Percentiles rank a stretch among this genome's conserved stretches.
Evolutionary conservation across 805 yeast species (phyloP).

Genomic region (Starmerella kuoi): DNA sequence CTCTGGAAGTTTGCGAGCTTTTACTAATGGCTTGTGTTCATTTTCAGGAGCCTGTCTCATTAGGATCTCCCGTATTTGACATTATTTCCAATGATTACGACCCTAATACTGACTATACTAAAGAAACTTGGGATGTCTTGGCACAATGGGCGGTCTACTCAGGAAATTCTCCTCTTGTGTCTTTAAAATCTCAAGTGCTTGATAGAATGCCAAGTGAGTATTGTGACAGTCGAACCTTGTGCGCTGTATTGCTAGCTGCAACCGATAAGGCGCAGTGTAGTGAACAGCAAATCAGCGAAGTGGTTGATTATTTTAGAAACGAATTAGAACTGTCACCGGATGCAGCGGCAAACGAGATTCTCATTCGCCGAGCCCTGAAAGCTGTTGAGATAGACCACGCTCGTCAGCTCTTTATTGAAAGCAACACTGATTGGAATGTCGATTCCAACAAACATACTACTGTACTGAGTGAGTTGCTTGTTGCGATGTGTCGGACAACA

Average conservation of each 20-base stretch:
- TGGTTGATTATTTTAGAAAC: conserved; percentile 27
- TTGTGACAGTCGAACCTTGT: conserved; percentile 23
- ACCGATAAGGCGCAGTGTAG: conserved; percentile 23
- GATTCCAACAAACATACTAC: conserved; percentile 23
- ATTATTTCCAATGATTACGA: conserved; percentile 3
- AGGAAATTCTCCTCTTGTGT: conserved; percentile 3
- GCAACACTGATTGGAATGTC: conserved; percentile 38
- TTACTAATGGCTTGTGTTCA: conserved; percentile 23
- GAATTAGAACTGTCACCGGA: conserved; percentile 29
- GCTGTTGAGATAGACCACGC: conserved; percentile 27
- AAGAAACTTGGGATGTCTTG: conserved; percentile 30
- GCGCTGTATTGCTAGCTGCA: conserved; percentile 23
- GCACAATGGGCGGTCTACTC: conserved; percentile 29
- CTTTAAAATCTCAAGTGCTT: conserved; percentile 10
- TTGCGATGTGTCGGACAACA: conserved; percentile 24
- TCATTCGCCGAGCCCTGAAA: conserved; percentile 30
- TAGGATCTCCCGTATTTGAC: conserved; percentile 11
- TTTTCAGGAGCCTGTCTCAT: conserved; percentile 20
- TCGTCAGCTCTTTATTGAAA: conserved; percentile 29
- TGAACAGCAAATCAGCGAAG: conserved; percentile 18
- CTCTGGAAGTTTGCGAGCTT: conserved; percentile 24
- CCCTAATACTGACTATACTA: conserved; percentile 19
- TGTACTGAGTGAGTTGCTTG: conserved; percentile 26
- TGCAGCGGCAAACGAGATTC: conserved; percentile 30
- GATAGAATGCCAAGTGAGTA: conserved; percentile 18